Evolutionary conservation across 345 rosid species (phyloP).

Genomic region (Murraya koenigii): DNA sequence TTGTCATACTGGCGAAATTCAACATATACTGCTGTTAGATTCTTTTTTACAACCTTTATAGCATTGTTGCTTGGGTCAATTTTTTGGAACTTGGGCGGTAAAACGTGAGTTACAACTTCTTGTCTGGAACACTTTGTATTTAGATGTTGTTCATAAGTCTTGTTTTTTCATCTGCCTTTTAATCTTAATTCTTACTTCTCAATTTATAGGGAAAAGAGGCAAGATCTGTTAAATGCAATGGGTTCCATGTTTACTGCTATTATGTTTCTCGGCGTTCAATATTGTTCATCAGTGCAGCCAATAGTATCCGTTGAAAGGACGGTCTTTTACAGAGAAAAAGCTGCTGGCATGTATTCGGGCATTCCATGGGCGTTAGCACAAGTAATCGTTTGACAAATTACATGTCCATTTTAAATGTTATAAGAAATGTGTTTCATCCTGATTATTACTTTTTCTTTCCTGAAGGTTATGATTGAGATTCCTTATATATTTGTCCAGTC

Average conservation of each 20-base stretch:
- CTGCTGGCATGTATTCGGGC: conserved; percentile 53
- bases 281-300: conserved; percentile 45
- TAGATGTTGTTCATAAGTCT: background rate
- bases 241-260: conserved; percentile 50
- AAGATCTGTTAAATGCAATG: conserved; percentile 48
- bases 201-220: conserved; percentile 15
- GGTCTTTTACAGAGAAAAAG: conserved; percentile 56
- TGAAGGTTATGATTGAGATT: conserved; percentile 43
- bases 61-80: conserved; percentile 37
- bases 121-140: background rate
- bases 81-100: conserved; percentile 40
- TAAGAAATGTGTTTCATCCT: background rate
- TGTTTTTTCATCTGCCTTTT: background rate
- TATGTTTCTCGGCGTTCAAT: conserved; percentile 49
- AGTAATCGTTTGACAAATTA: background rate
- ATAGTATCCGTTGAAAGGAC: conserved; percentile 48
- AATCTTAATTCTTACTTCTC: background rate
- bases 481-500: conserved; percentile 40
- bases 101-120: conserved; percentile 13
- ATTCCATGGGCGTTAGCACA: conserved; percentile 26
- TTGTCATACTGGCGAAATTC: conserved; percentile 48
- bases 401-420: background rate
- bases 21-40: conserved; percentile 39
- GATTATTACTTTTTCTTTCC: background rate
- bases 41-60: conserved; percentile 29